A percentile compares a stretch with the other conserved stretches of the same genome.
phyloP scores from a whole-genome alignment of 129 eudicot species.

The Kitagawia praeruptora region DNA sequence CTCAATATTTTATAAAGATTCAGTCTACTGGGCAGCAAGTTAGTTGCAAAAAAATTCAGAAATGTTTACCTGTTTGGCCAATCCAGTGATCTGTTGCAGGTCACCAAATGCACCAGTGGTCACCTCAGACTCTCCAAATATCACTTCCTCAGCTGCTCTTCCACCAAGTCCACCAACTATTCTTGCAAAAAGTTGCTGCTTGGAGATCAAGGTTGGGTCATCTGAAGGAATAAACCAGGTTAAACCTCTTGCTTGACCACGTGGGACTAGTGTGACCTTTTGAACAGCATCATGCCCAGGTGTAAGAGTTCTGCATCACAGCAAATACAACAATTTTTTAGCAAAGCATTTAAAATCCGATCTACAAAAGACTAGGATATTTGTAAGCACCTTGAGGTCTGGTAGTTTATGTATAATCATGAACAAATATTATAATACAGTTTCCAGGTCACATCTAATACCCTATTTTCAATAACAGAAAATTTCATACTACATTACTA shows the following conservation, averaged over 20 bases:
- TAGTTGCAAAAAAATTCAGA: not conserved
- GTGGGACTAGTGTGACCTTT: slow-evolving; percentile 91
- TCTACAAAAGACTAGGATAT: not conserved
- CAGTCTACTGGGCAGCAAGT: not conserved
- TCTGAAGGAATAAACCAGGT: slow-evolving; percentile 96
- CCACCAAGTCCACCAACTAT: slow-evolving; percentile 99
- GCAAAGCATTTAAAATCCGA: not conserved
- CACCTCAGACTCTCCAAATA: slow-evolving; percentile 97
- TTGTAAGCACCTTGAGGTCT: not conserved
- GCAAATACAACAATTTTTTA: slow-evolving; percentile 1
- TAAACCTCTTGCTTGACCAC: slow-evolving; percentile 96
- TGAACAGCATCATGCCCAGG: slow-evolving; percentile 98
- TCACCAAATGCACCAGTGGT: slow-evolving; percentile 98
- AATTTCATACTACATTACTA: too few relatives aligned
- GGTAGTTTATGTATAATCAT: not conserved
- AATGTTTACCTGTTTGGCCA: slow-evolving; percentile 85
- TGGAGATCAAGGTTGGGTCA: slow-evolving; percentile 92
- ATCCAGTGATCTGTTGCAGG: slow-evolving; percentile 89
- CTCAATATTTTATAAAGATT: not conserved
- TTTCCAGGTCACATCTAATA: not conserved
- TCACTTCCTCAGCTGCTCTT: slow-evolving; percentile 88
- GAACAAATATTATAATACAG: not conserved
- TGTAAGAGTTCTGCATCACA: slow-evolving; percentile 68
- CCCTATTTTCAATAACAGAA: not conserved
- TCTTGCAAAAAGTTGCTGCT: slow-evolving; percentile 86